Conservation (phyloP, 495 filamentous ascomycete genomes). For the Elasticomyces elasticus region DNA sequence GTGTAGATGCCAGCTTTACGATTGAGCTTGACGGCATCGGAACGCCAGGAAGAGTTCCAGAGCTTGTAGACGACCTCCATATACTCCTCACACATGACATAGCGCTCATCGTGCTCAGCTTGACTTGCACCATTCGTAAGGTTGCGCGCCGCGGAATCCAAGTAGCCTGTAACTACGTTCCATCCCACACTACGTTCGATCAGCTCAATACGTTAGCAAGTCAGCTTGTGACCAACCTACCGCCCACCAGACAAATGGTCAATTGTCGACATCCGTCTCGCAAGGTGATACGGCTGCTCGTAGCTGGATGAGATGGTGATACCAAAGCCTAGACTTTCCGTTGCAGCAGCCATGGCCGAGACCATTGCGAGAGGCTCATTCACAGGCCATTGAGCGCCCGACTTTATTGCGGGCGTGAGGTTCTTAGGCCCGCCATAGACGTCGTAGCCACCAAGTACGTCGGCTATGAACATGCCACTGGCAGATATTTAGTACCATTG, state of each 20-base stretch:
- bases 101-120: conserved; percentile 55
- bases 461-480: conserved; percentile 49
- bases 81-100: conserved; percentile 59
- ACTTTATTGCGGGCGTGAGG: conserved; percentile 9
- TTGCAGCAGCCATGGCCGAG: conserved; percentile 37
- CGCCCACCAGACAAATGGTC: conserved; percentile 60
- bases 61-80: conserved; percentile 60
- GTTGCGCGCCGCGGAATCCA: conserved; percentile 57
- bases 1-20: conserved; percentile 47
- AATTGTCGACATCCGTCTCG: conserved; percentile 52
- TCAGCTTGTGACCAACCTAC: conserved; percentile 2
- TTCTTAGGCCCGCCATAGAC: conserved; percentile 16
- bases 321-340: conserved; percentile 56
- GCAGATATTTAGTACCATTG: too few relatives aligned
- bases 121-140: conserved; percentile 46
- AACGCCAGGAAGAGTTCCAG: conserved; percentile 57
- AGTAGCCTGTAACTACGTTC: conserved; percentile 62
- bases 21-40: conserved; percentile 53
- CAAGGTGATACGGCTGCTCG: conserved; percentile 61
- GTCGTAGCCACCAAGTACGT: conserved; percentile 36
- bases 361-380: conserved; percentile 17
- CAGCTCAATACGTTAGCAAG: background rate
- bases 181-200: conserved; percentile 40
- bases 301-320: conserved; percentile 61
- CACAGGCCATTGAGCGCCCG: conserved; percentile 19